A percentile compares a stretch with the other conserved stretches of the same genome.
These are phyloP conservation scores for Gossypioides kirkii DNA, from an alignment of 345 rosid genomes.

Conservation along the genomic window DNA sequence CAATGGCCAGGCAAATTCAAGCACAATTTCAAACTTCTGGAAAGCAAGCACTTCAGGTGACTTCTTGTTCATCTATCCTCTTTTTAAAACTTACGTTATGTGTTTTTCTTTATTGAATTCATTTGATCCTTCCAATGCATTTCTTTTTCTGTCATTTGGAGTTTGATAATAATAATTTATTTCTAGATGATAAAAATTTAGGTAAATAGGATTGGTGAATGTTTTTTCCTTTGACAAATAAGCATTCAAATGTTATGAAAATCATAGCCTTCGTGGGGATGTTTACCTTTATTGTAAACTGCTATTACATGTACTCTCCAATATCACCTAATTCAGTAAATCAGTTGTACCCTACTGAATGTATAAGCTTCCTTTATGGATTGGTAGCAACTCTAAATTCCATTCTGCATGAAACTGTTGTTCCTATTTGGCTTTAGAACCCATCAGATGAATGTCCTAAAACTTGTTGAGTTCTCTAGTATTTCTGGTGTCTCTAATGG, in stretches of 20 bases:
- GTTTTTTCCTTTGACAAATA: neutral
- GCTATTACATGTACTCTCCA: neutral
- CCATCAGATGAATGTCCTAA: neutral
- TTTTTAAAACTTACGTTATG: neutral
- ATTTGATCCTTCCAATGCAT: neutral
- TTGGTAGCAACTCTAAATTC: neutral
- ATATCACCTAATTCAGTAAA: neutral
- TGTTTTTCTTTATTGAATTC: neutral
- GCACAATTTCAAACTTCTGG: conserved; percentile 72
- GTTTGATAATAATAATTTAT: neutral
- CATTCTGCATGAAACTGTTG: neutral
- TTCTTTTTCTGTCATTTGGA: neutral
- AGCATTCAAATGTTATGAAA: neutral
- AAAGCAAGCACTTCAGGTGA: conserved; percentile 77
- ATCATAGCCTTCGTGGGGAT: neutral
- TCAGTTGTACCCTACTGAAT: neutral
- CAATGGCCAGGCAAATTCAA: conserved; percentile 67
- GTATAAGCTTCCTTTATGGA: neutral
- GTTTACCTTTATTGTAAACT: neutral
- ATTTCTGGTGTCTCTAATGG: neutral
- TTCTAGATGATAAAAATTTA: neutral
- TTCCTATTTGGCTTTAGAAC: neutral
- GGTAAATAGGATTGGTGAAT: neutral
- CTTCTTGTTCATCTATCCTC: neutral
- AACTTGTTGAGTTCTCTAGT: neutral